phyloP scores from a whole-genome alignment of 352 stramenopile genomes.

The Halophytophthora batemanensis region DNA sequence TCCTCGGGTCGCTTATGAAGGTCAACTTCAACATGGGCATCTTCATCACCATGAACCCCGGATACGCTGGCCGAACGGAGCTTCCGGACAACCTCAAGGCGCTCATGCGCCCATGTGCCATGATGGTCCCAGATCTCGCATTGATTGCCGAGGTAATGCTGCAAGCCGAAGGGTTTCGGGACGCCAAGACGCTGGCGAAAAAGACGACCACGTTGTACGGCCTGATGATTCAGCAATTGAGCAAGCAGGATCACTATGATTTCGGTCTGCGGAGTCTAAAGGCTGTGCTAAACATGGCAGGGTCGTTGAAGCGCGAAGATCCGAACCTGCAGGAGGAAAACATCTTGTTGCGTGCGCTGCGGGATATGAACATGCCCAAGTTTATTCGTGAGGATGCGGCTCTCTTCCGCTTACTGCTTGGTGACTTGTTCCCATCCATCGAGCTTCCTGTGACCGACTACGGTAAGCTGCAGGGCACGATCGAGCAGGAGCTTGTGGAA shows the following conservation, averaged over 20 bases:
- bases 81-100: conserved; percentile 87
- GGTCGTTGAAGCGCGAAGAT: conserved; percentile 93
- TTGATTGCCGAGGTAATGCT: conserved; percentile 88
- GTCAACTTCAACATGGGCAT: conserved; percentile 90
- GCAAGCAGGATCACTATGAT: conserved; percentile 88
- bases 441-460: conserved; percentile 90
- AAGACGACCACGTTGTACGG: conserved; percentile 87
- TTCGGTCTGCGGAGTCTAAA: conserved; percentile 82
- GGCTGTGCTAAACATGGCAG: conserved; percentile 85
- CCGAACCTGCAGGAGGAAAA: conserved; percentile 94
- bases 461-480: conserved; percentile 85
- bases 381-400: conserved; percentile 92
- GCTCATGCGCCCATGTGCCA: conserved; percentile 81
- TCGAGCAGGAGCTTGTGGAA: conserved; percentile 83
- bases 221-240: conserved; percentile 85
- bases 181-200: conserved; percentile 78
- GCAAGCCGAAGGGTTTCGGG: conserved; percentile 80
- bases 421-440: conserved; percentile 88
- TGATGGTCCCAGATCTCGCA: conserved; percentile 87
- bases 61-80: conserved; percentile 89
- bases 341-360: conserved; percentile 94
- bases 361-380: conserved; percentile 95
- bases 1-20: conserved; percentile 82
- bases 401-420: conserved; percentile 89
- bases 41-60: conserved; percentile 92